Percentiles rank a stretch among this genome's conserved stretches.
Evolutionary conservation across 148 eudicot genomes (phyloP).

Genomic region (Cornus kousa): DNA sequence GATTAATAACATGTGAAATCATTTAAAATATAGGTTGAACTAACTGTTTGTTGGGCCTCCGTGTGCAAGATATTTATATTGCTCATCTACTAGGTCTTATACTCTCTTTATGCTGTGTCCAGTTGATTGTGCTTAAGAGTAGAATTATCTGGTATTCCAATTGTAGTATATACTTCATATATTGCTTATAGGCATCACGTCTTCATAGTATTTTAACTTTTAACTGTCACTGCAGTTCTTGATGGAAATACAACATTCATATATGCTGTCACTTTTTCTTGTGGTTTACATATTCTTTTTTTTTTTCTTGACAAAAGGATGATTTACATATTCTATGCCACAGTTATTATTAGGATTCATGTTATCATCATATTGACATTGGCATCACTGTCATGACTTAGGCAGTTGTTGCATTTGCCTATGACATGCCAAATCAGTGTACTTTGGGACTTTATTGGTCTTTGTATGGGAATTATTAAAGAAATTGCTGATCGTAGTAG

Average conservation of each 20-base stretch:
- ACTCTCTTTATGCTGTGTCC: neutral
- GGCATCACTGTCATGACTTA: too few relatives aligned
- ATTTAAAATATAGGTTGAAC: too few relatives aligned
- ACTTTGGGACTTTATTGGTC: neutral
- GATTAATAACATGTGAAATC: neutral
- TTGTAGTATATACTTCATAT: too few relatives aligned
- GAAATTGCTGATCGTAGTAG: neutral
- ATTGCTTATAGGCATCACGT: neutral
- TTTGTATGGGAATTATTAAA: too few relatives aligned
- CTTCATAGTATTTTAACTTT: neutral
- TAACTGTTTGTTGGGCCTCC: neutral
- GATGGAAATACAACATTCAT: neutral
- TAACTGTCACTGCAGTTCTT: neutral
- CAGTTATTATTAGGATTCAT: neutral
- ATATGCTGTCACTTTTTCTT: neutral
- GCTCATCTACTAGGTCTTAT: neutral
- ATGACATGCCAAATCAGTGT: neutral
- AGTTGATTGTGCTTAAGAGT: neutral
- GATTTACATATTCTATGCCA: neutral
- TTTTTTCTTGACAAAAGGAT: too few relatives aligned
- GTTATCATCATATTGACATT: neutral
- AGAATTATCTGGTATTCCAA: neutral
- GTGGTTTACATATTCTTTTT: neutral
- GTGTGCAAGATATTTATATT: too few relatives aligned
- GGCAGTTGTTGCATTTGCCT: neutral